phyloP scores from a whole-genome alignment of 169 alveolate genomes.

The Perkinsus chesapeaki region DNA sequence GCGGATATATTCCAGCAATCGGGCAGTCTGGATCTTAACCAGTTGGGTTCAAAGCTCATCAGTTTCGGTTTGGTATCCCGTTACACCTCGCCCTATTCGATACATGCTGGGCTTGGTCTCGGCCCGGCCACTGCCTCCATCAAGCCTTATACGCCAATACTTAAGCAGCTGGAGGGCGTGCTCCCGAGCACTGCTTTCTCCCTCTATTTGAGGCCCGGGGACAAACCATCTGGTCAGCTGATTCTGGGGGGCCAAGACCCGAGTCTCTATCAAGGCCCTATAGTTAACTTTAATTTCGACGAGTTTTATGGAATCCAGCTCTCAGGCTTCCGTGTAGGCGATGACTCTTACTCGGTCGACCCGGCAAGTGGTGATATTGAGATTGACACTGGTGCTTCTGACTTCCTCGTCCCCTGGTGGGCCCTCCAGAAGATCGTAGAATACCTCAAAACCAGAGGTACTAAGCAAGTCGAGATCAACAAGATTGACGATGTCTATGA shows the following conservation, averaged over 20 bases:
- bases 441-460: background rate
- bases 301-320: background rate
- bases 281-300: background rate
- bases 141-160: background rate
- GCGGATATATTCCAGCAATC: background rate
- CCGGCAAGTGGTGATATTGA: background rate
- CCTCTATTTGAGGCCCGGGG: background rate
- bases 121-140: background rate
- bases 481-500: no score
- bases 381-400: background rate
- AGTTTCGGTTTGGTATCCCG: background rate
- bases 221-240: background rate
- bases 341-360: background rate
- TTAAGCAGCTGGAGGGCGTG: background rate
- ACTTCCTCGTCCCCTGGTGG: background rate
- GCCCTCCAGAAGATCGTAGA: background rate
- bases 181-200: background rate
- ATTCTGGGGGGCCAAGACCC: background rate
- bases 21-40: background rate
- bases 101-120: background rate
- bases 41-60: background rate
- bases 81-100: background rate
- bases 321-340: background rate
- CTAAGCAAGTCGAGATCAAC: background rate
- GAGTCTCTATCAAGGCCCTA: background rate